Evolutionary conservation across 345 rosid genomes (phyloP).

Genomic region (Brassica nigra): DNA sequence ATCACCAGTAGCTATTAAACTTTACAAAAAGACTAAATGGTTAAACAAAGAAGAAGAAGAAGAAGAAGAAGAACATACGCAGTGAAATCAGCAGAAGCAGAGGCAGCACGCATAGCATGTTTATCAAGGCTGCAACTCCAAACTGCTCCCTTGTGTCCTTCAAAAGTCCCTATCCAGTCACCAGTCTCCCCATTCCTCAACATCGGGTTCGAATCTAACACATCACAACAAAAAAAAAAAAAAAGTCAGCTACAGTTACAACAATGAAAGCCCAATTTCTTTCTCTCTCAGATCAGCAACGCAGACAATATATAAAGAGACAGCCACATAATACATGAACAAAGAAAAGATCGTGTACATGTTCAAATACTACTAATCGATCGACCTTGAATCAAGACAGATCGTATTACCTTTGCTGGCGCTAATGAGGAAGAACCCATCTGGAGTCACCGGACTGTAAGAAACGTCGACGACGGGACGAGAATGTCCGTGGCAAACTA

Average conservation of each 20-base stretch:
- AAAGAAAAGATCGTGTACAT: neutral
- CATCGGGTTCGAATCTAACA: constrained; percentile 91
- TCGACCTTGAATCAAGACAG: neutral
- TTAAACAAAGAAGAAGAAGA: neutral
- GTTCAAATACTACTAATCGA: constrained; percentile 7
- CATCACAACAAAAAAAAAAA: neutral
- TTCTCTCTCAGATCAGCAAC: neutral
- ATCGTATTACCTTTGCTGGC: constrained; percentile 70
- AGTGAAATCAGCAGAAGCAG: constrained; percentile 96
- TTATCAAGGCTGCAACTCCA: constrained; percentile 96
- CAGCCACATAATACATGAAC: neutral
- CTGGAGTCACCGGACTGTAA: constrained; percentile 78
- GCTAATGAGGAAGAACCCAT: constrained; percentile 83
- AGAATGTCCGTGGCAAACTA: constrained; percentile 88
- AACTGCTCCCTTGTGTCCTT: constrained; percentile 98
- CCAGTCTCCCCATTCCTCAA: constrained; percentile 99
- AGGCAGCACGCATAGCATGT: constrained; percentile 87
- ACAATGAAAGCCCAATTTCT: neutral
- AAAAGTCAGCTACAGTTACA: constrained; percentile 8
- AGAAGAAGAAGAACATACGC: constrained; percentile 53
- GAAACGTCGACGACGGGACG: constrained; percentile 80
- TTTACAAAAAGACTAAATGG: neutral
- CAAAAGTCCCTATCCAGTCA: constrained; percentile 99
- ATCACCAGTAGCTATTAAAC: neutral
- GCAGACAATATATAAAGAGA: neutral